These are phyloP conservation scores for Cystobasidium slooffiae DNA, from an alignment of 1,284 basidiomycete genomes.

Conservation along the genomic window DNA sequence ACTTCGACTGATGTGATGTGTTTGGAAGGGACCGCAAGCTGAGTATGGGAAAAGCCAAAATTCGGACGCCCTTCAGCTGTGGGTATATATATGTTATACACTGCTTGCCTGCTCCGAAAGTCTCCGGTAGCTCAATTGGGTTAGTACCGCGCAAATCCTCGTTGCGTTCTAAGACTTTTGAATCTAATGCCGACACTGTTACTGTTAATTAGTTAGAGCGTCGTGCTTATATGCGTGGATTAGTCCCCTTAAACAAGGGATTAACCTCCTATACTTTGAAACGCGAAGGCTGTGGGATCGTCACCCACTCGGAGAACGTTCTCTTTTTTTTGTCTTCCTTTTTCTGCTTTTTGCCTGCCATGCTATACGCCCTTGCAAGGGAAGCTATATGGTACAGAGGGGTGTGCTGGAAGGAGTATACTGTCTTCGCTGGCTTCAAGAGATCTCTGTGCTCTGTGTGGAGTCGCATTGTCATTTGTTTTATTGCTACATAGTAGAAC, in stretches of 20 bases:
- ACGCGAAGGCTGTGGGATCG: slow-evolving; percentile 34
- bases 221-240: slow-evolving; percentile 32
- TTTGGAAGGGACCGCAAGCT: too few species aligned
- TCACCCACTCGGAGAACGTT: slow-evolving; percentile 28
- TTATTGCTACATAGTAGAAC: too few species aligned
- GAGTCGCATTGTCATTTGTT: too few species aligned
- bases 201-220: slow-evolving; percentile 13
- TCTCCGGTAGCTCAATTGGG: slow-evolving; percentile 28
- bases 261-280: slow-evolving; percentile 25
- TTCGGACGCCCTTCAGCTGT: not conserved
- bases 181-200: slow-evolving; percentile 9
- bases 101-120: not conserved
- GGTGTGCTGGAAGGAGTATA: too few species aligned
- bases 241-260: not conserved
- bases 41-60: too few species aligned
- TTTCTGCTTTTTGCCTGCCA: not conserved
- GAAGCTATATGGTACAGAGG: too few species aligned
- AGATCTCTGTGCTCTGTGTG: too few species aligned
- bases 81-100: not conserved
- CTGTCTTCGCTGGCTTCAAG: too few species aligned
- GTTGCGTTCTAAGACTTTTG: not conserved
- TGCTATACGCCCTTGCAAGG: too few species aligned
- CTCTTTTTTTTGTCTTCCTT: not conserved
- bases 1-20: too few species aligned
- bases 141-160: slow-evolving; percentile 15